These are phyloP conservation scores for Aristolochia fimbriata DNA, from an alignment of 164 flowering plant genomes.

Conservation along the genomic window DNA sequence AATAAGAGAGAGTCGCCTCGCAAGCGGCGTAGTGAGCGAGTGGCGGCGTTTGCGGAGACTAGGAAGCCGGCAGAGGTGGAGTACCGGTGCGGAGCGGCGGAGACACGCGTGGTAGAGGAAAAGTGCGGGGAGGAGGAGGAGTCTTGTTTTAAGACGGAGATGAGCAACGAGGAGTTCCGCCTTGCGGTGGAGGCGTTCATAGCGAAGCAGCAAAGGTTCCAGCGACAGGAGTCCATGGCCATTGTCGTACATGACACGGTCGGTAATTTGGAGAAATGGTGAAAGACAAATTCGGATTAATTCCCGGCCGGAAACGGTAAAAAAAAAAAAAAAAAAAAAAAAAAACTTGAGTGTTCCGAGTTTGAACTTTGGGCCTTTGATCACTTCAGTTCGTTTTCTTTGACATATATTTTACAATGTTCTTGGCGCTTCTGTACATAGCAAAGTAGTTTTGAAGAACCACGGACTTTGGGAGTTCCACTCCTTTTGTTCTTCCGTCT, in stretches of 20 bases:
- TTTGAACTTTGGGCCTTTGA: neutral
- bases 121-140: neutral
- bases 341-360: neutral
- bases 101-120: conserved; percentile 9
- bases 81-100: conserved; percentile 54
- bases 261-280: neutral
- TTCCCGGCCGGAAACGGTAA: neutral
- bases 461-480: too few relatives aligned
- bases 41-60: neutral
- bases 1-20: conserved; percentile 5
- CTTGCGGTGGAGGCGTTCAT: conserved; percentile 30
- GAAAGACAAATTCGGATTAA: neutral
- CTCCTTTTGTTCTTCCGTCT: too few relatives aligned
- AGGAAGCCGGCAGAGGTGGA: conserved; percentile 20
- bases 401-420: neutral
- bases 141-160: conserved; percentile 1
- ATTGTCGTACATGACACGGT: conserved; percentile 13
- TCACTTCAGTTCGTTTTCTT: neutral
- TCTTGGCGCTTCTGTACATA: too few relatives aligned
- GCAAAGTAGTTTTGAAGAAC: too few relatives aligned
- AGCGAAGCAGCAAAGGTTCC: conserved; percentile 21
- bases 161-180: conserved; percentile 37
- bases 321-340: neutral
- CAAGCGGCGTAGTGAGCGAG: conserved; percentile 39
- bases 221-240: conserved; percentile 22